phyloP scores from a whole-genome alignment of 225 moss, liverwort and hornwort species.

The Lunularia cruciata region DNA sequence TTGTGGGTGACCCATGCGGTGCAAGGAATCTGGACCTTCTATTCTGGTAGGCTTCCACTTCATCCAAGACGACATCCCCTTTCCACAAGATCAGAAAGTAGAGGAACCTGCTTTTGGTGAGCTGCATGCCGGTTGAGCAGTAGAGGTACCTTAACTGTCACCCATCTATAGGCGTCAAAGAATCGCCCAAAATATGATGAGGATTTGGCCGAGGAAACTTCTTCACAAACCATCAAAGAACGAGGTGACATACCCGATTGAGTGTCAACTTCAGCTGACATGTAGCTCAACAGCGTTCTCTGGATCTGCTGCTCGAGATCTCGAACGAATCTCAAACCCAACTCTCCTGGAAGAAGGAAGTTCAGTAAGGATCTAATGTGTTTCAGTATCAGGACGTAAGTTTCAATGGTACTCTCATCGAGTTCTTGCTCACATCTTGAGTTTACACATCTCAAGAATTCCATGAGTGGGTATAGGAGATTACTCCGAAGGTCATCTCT shows the following conservation, averaged over 20 bases:
- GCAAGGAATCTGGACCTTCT: too few species aligned
- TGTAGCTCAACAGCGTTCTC: constrained; percentile 25
- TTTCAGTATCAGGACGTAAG: constrained; percentile 32
- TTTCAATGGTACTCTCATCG: constrained; percentile 23
- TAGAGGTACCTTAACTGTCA: too few species aligned
- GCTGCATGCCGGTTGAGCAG: too few species aligned
- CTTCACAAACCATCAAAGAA: constrained; percentile 7
- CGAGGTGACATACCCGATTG: constrained; percentile 22
- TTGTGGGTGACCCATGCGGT: too few species aligned
- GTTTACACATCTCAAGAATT: constrained; percentile 22
- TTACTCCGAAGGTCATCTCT: constrained; percentile 42
- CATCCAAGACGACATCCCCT: too few species aligned
- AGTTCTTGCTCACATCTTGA: constrained; percentile 30
- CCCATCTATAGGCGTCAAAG: too few species aligned
- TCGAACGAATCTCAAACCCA: constrained; percentile 22
- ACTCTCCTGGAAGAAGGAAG: constrained; percentile 33
- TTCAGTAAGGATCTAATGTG: constrained; percentile 27
- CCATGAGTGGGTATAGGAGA: constrained; percentile 30
- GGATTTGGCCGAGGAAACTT: constrained; percentile 9
- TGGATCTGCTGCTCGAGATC: constrained; percentile 35
- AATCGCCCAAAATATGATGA: background rate
- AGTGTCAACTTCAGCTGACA: constrained; percentile 15
- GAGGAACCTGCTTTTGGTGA: too few species aligned
- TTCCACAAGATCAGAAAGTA: too few species aligned
- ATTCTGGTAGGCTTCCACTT: too few species aligned